Percentiles rank a stretch among this genome's conserved stretches.
Evolutionary conservation across 1,284 basidiomycete genomes (phyloP).

Genomic region (Trichosporon sp.): DNA sequence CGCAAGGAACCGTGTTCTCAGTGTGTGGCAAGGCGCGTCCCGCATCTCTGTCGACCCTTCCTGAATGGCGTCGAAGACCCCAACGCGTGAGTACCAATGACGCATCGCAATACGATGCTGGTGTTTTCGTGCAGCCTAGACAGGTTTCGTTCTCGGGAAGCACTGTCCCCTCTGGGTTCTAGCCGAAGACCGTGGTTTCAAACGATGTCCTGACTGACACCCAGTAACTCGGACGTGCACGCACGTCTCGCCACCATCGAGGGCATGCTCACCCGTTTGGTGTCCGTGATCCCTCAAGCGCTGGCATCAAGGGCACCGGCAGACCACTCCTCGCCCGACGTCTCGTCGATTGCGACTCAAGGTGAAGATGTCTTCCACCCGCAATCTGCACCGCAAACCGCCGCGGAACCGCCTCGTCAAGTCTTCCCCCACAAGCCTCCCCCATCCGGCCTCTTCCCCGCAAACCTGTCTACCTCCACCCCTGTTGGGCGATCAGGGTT

Average conservation of each 20-base stretch:
- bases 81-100: slow-evolving; percentile 35
- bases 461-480: slow-evolving; percentile 31
- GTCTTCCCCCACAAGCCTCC: slow-evolving; percentile 42
- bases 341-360: slow-evolving; percentile 32
- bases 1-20: slow-evolving; percentile 50
- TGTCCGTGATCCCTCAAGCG: slow-evolving; percentile 29
- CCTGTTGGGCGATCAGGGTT: slow-evolving; percentile 37
- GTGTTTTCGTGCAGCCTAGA: background rate
- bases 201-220: slow-evolving; percentile 5
- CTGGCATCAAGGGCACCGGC: background rate
- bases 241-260: slow-evolving; percentile 48
- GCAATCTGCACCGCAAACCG: slow-evolving; percentile 26
- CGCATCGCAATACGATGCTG: background rate
- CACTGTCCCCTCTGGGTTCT: background rate
- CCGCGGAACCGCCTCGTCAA: slow-evolving; percentile 22
- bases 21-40: slow-evolving; percentile 49
- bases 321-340: slow-evolving; percentile 35
- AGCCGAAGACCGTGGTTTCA: background rate
- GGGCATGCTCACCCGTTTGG: slow-evolving; percentile 42
- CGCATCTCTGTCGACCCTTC: slow-evolving; percentile 51
- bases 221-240: slow-evolving; percentile 47
- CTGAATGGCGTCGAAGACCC: slow-evolving; percentile 52
- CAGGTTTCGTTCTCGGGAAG: background rate
- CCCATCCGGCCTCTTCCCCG: slow-evolving; percentile 44
- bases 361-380: slow-evolving; percentile 46